Evolutionary conservation across 2,329 filamentous ascomycete species (phyloP).

Genomic region (Cryphonectria parasitica): DNA sequence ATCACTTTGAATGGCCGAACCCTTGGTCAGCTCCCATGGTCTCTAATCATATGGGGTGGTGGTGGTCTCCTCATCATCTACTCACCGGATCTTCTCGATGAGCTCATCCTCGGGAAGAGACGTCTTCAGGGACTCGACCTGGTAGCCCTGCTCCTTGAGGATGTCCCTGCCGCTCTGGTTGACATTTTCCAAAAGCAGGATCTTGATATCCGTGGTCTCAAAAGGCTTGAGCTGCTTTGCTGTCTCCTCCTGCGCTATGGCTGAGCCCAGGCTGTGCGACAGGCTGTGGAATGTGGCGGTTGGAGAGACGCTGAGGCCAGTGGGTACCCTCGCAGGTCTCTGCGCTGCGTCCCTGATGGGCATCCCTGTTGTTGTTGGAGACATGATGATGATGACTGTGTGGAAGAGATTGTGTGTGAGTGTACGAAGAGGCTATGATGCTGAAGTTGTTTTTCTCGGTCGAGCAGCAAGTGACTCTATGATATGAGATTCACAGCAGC

Average conservation of each 20-base stretch:
- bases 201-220: slow-evolving; percentile 94
- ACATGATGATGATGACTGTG: slow-evolving; percentile 16
- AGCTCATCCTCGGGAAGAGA: slow-evolving; percentile 91
- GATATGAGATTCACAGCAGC: background rate
- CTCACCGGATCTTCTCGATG: slow-evolving; percentile 92
- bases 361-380: slow-evolving; percentile 26
- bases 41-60: background rate
- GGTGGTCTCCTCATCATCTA: slow-evolving; percentile 29
- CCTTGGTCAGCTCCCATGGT: background rate
- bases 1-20: slow-evolving; percentile 59
- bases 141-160: slow-evolving; percentile 84
- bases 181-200: slow-evolving; percentile 92
- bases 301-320: slow-evolving; percentile 73
- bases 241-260: slow-evolving; percentile 17
- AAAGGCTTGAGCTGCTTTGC: slow-evolving; percentile 90
- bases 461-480: background rate
- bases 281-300: slow-evolving; percentile 72
- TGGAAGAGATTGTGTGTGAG: background rate
- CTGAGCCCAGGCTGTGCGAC: slow-evolving; percentile 45
- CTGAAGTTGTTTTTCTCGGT: background rate
- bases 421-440: background rate
- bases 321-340: slow-evolving; percentile 48
- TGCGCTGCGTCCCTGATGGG: slow-evolving; percentile 13
- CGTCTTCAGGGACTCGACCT: slow-evolving; percentile 89
- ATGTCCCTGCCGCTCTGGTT: slow-evolving; percentile 89